Conservation (phyloP, 345 rosid genomes). For the Gossypium thurberi region DNA sequence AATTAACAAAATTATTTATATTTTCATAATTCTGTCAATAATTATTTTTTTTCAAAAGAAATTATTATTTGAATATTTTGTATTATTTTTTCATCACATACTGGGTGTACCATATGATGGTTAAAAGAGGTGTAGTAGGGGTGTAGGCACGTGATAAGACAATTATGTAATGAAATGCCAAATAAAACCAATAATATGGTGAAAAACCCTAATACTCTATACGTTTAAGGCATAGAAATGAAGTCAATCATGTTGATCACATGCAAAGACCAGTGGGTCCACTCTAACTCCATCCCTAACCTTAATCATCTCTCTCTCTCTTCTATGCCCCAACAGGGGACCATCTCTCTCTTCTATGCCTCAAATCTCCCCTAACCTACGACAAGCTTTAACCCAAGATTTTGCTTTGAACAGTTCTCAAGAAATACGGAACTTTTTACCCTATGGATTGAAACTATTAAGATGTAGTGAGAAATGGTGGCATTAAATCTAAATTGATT, state of each 20-base stretch:
- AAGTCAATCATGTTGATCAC: constrained; percentile 18
- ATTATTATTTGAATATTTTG: no score
- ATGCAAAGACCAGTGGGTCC: constrained; percentile 27
- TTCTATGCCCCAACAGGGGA: neutral
- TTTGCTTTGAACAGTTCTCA: neutral
- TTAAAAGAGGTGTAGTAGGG: no score
- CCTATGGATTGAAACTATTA: neutral
- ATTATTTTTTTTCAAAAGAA: no score
- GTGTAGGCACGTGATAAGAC: neutral
- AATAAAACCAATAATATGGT: neutral
- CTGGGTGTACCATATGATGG: no score
- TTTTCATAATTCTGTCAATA: no score
- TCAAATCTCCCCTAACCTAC: no score
- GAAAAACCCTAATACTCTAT: neutral
- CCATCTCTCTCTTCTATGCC: no score
- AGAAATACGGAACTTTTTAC: neutral
- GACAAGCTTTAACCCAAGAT: neutral
- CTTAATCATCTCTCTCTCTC: neutral
- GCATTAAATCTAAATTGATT: no score
- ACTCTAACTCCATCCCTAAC: constrained; percentile 7
- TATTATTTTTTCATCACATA: no score
- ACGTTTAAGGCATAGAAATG: neutral
- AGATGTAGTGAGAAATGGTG: neutral
- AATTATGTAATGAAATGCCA: neutral
- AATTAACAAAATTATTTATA: no score